These are phyloP conservation scores for Beauveria rudraprayagi DNA, from an alignment of 2,329 filamentous ascomycete species.

Conservation along the genomic window DNA sequence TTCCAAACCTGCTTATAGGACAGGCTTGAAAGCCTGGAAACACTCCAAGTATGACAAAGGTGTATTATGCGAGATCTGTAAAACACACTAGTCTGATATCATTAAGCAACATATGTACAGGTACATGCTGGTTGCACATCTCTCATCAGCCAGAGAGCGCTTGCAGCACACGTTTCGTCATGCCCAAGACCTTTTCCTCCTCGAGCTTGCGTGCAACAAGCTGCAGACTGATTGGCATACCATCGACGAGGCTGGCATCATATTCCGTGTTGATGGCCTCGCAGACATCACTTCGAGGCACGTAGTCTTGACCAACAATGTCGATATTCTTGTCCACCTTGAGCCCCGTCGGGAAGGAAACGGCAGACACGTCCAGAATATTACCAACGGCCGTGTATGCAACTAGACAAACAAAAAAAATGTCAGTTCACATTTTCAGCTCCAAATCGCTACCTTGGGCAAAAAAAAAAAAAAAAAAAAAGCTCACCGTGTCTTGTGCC, in stretches of 20 bases:
- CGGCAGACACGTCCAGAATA: slow-evolving; percentile 38
- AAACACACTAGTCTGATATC: background rate
- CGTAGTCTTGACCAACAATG: slow-evolving; percentile 19
- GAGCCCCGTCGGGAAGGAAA: slow-evolving; percentile 39
- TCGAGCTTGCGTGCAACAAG: slow-evolving; percentile 34
- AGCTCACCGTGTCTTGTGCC: slow-evolving; percentile 3
- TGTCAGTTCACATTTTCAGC: background rate
- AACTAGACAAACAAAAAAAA: slow-evolving; percentile 23
- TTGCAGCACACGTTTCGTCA: slow-evolving; percentile 21
- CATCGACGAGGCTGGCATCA: slow-evolving; percentile 30
- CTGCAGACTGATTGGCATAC: slow-evolving; percentile 35
- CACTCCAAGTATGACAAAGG: too few relatives aligned
- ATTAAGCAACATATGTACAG: background rate
- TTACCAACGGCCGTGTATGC: slow-evolving; percentile 44
- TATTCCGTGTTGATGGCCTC: slow-evolving; percentile 33
- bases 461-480: too few relatives aligned
- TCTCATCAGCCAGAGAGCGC: slow-evolving; percentile 1
- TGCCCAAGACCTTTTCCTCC: slow-evolving; percentile 32
- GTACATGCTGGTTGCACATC: background rate
- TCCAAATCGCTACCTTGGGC: slow-evolving; percentile 18
- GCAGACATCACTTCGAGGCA: slow-evolving; percentile 30
- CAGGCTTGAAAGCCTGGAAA: too few relatives aligned
- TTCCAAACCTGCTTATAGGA: too few relatives aligned
- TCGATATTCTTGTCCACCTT: slow-evolving; percentile 33
- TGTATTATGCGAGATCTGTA: too few relatives aligned